A percentile compares a stretch with the other conserved stretches of the same genome.
Evolutionary conservation across 2,329 filamentous ascomycete genomes (phyloP).

Genomic region (Apiospora hydei): DNA sequence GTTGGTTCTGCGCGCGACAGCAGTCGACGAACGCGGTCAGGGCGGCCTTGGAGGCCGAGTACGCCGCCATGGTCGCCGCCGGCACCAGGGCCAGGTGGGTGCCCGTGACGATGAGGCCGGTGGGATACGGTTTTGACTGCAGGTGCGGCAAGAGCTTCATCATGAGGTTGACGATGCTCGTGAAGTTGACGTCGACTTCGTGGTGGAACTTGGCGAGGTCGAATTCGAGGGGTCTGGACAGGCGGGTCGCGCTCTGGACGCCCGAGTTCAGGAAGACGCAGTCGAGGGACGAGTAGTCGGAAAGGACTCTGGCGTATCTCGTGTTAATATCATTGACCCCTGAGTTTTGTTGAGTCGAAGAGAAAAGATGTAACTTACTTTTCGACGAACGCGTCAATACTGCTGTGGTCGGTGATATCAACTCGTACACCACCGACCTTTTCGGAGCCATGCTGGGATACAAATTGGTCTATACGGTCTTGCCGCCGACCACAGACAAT

Average conservation of each 20-base stretch:
- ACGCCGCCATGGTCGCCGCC: slow-evolving; percentile 52
- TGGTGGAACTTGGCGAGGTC: slow-evolving; percentile 45
- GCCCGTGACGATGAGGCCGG: slow-evolving; percentile 38
- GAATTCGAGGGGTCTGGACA: slow-evolving; percentile 51
- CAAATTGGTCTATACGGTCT: slow-evolving; percentile 54
- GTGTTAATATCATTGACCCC: not conserved
- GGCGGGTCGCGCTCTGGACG: slow-evolving; percentile 52
- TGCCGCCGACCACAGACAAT: slow-evolving; percentile 55
- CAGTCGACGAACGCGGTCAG: slow-evolving; percentile 50
- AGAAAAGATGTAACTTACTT: not conserved
- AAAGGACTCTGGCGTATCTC: slow-evolving; percentile 38
- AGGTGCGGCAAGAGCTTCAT: slow-evolving; percentile 55
- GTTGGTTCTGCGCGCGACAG: slow-evolving; percentile 48
- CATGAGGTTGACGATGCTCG: slow-evolving; percentile 50
- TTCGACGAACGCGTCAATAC: slow-evolving; percentile 44
- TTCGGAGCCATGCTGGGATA: slow-evolving; percentile 46
- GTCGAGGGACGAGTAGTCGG: slow-evolving; percentile 55
- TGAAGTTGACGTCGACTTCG: slow-evolving; percentile 55
- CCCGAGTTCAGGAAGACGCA: slow-evolving; percentile 59
- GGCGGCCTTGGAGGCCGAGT: slow-evolving; percentile 58
- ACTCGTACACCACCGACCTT: slow-evolving; percentile 45
- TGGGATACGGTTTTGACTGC: slow-evolving; percentile 29
- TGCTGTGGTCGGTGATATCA: slow-evolving; percentile 50
- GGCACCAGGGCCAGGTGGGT: slow-evolving; percentile 48
- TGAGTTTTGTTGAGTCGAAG: not conserved